A percentile compares a stretch with the other conserved stretches of the same genome.
Evolutionary conservation across 1,284 basidiomycete genomes (phyloP).

Genomic region (Trametes polyzona): DNA sequence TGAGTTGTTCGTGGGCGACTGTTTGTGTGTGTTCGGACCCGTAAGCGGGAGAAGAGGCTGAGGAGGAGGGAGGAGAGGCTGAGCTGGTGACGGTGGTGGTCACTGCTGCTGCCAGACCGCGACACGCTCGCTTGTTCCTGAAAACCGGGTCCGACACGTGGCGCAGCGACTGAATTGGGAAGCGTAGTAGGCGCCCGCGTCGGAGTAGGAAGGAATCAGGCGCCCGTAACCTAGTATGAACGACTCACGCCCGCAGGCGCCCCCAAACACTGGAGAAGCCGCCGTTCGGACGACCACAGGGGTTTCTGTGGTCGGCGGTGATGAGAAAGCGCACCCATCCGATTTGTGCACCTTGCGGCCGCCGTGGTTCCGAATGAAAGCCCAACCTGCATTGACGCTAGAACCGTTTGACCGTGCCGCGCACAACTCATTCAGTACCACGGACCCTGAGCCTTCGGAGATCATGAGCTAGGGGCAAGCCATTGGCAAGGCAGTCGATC

Average conservation of each 20-base stretch:
- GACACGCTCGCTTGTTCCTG: constrained; percentile 17
- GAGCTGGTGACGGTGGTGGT: background rate
- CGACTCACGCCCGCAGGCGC: too few relatives aligned
- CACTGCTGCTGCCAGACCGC: background rate
- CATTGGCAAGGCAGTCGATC: constrained; percentile 3
- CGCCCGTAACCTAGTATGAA: constrained; percentile 13
- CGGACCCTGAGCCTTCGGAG: constrained; percentile 18
- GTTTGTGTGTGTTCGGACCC: background rate
- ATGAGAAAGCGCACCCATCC: background rate
- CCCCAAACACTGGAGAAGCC: background rate
- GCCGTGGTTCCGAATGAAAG: constrained; percentile 11
- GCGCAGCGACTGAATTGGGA: constrained; percentile 11
- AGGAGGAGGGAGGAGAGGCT: background rate
- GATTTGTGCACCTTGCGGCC: constrained; percentile 1
- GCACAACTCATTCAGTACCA: constrained; percentile 20
- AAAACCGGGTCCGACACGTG: constrained; percentile 10
- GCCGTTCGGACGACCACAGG: background rate
- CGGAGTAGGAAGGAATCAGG: constrained; percentile 18
- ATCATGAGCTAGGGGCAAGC: constrained; percentile 19
- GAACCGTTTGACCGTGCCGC: constrained; percentile 14
- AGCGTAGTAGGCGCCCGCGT: constrained; percentile 16
- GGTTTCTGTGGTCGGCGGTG: background rate
- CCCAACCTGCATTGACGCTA: constrained; percentile 9
- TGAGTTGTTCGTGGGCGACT: too few relatives aligned
- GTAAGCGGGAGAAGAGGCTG: background rate